Evolutionary conservation across 179 eudicot genomes (phyloP).

Genomic region (Beta macrorhiza): DNA sequence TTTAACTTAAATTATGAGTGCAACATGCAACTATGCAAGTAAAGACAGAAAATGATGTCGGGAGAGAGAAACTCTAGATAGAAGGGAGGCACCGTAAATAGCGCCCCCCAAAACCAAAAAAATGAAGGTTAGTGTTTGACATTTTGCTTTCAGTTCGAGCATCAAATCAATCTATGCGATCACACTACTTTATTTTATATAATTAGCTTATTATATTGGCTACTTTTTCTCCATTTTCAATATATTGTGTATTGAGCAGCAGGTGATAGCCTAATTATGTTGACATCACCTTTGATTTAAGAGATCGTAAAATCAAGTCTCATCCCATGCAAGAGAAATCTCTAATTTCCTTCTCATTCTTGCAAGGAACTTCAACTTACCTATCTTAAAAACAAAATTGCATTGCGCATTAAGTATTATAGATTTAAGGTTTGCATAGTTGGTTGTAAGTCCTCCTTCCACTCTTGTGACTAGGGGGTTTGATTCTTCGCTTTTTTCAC

Average conservation of each 20-base stretch:
- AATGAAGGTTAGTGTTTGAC: slow-evolving; percentile 35
- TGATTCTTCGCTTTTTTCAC: no score
- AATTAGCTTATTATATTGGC: neutral
- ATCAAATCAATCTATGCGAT: slow-evolving; percentile 15
- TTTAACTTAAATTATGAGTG: neutral
- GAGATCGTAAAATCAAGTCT: no score
- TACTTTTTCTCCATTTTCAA: neutral
- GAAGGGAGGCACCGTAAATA: slow-evolving; percentile 3
- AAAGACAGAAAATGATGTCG: slow-evolving; percentile 31
- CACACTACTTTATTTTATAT: neutral
- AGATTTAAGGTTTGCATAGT: no score
- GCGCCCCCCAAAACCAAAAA: neutral
- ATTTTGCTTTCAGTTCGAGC: slow-evolving; percentile 31
- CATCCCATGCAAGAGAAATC: no score
- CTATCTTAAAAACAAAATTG: no score
- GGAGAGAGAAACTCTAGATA: slow-evolving; percentile 25
- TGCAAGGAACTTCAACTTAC: no score
- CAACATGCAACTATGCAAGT: neutral
- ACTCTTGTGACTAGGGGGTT: no score
- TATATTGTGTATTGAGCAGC: neutral
- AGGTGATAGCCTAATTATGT: no score
- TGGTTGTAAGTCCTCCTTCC: no score
- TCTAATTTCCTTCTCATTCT: no score
- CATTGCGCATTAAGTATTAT: no score
- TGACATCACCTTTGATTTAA: no score